Evolutionary conservation across 2,329 filamentous ascomycete species (phyloP), one percentile per base, ranked within the genome.

Genomic region (Phoma sp.): DNA sequence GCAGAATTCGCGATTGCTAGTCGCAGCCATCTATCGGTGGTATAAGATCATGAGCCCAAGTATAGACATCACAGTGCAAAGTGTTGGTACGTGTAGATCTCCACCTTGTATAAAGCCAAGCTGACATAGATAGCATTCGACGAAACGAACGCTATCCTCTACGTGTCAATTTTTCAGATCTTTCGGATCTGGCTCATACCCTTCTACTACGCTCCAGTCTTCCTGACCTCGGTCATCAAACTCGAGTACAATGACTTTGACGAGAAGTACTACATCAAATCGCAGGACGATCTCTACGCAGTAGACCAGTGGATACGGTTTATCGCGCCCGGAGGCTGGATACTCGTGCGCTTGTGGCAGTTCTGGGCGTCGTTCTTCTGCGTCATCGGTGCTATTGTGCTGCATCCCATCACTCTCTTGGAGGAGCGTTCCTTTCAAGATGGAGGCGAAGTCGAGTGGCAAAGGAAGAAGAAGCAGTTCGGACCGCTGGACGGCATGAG

Each of bases 231-330:
- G 0, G 85, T 92, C 25, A 77, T 94, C 4, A 78, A 83, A 35
- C 84, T 94, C 15, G 79, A 80, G 2, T 81, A 81, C 15, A 74
- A 80, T 45, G 55, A 58, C n/a, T 45, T 45, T 6, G 58, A 66
- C 33, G 75, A 67, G 21, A 82, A 81, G 54, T 95, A 92, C 77
- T 90, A 88, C 70, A 93, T 96, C 60, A 74, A 80, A 6, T 83
- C 81, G 17, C 92, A 96, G 71, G 87, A 96, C 62, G 92, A 96
- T 70, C 77, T 93, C 7, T 96, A 96, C 69, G 90, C 94, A 67
- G 81, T 86, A 0, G 88, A 86, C 43, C 88, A 96, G 63, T 88
- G 88, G 59, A 78, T 94, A 57, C 88, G 88, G 64, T 95, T 96
- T 69, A 64, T 93, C 17, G 67, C 84, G 9, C 84, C 80, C 10